Evolutionary conservation across 306 rosid species (phyloP).

Genomic region (Adenanthera pavonina): DNA sequence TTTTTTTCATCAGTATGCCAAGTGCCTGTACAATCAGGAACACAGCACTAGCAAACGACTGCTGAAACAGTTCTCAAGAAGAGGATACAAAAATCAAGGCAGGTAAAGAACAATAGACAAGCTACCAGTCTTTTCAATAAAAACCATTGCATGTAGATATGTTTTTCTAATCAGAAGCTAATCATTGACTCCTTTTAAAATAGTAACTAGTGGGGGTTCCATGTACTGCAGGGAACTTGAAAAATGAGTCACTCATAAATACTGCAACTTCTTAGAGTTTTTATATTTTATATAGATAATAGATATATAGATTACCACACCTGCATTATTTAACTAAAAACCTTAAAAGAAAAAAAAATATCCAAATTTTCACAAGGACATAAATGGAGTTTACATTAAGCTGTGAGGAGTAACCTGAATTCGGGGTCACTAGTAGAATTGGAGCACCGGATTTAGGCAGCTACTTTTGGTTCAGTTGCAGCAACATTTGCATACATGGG

Average conservation of each 20-base stretch:
- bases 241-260: no score
- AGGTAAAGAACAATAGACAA: not conserved
- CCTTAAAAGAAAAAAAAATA: not conserved
- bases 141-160: not conserved
- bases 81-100: not conserved
- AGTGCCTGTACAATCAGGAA: not conserved
- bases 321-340: not conserved
- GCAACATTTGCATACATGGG: conserved; percentile 64
- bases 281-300: no score
- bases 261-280: no score
- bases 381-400: conserved; percentile 3
- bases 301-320: no score
- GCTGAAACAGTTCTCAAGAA: not conserved
- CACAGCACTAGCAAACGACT: not conserved
- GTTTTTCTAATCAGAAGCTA: not conserved
- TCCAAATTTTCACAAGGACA: conserved; percentile 5
- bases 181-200: not conserved
- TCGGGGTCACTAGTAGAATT: not conserved
- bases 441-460: conserved; percentile 38
- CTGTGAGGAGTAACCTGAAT: conserved; percentile 13
- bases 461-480: conserved; percentile 42
- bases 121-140: not conserved
- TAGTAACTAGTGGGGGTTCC: no score
- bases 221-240: no score
- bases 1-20: not conserved